These are phyloP conservation scores for Picea abies DNA, from an alignment of 83 land plant species.

Conservation along the genomic window DNA sequence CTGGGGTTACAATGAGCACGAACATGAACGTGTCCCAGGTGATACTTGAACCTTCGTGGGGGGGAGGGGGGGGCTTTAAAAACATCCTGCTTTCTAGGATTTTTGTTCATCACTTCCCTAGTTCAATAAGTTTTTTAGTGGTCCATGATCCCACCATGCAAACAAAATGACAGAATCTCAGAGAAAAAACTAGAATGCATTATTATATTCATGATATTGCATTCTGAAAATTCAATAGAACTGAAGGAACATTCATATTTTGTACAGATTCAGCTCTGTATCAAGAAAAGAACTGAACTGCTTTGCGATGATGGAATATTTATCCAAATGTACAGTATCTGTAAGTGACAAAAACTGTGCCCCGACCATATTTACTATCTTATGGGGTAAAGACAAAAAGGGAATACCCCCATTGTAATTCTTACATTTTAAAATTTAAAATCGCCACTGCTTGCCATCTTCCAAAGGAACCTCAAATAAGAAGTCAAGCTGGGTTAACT, in stretches of 20 bases:
- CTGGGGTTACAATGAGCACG: too few relatives aligned
- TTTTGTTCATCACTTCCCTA: too few relatives aligned
- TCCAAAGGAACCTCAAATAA: slow-evolving; percentile 7
- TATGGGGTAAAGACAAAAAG: slow-evolving; percentile 13
- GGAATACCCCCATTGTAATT: slow-evolving; percentile 10
- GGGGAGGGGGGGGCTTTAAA: too few relatives aligned
- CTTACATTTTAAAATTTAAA: background rate
- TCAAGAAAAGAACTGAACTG: background rate
- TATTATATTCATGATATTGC: too few relatives aligned
- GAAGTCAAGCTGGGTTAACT: background rate
- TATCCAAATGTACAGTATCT: slow-evolving; percentile 13
- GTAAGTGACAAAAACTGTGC: slow-evolving; percentile 10
- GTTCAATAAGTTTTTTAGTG: too few relatives aligned
- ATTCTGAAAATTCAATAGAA: background rate
- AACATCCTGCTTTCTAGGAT: too few relatives aligned
- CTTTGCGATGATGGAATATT: background rate
- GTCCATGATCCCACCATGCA: too few relatives aligned
- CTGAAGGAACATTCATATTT: background rate
- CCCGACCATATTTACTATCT: background rate
- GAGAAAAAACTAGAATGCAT: too few relatives aligned
- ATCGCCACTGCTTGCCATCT: background rate
- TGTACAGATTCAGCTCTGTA: background rate
- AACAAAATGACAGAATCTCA: too few relatives aligned
- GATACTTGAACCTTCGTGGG: too few relatives aligned
- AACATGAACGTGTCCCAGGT: too few relatives aligned